Base-by-base conservation (phyloP, 1,139 yeast species). In the Yamadazyma pseudoaaseri region DNA sequence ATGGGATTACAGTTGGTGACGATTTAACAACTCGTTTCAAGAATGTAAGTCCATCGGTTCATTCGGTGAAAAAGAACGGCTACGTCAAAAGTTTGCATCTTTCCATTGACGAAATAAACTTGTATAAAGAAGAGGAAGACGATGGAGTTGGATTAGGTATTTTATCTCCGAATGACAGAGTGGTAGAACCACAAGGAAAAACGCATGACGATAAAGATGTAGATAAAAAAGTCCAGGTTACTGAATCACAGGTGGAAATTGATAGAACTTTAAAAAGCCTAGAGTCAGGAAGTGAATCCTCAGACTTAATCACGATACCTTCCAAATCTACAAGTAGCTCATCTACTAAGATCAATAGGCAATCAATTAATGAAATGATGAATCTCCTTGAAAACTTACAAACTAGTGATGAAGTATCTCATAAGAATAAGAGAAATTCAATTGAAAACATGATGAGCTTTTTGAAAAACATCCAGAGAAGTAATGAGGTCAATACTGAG, bases 1-100 rank as follows among this genome's bases (percentile, higher is more conserved):
- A 61, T 40, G 71, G 72, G 0, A 45, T 65, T 14, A 65, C 67
- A 1, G 46, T 65, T 13, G 71, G 71, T 0, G 48, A 51, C 12
- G 58, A 54, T 38, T 36, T 56, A 54, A 35, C 37, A 10, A 24
- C 32, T 7, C 26, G 50, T 26, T 44, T 43, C 27, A 37, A 30
- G 9, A 38, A 36, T 26, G 37, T 37, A 6, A 40, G 45, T 24
- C 43, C 47, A n/a, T 30, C 28, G n/a, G 41, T 43, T 9, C 34
- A 30, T 10, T 20, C 31, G 10, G 33, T 32, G 13, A 35, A 33
- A 24, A 35, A 47, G 13, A 45, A 40, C 11, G 22, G 34, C 3
- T 34, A 35, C 5, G 36, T 58, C 16, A 44, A 36, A 27, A 53
- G 66, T 35, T 62, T 63, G 31, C 70, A 64, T 38, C 48, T 55